Conservation (phyloP, 2,329 filamentous ascomycete species). For the Clonostachys rhizophaga region DNA sequence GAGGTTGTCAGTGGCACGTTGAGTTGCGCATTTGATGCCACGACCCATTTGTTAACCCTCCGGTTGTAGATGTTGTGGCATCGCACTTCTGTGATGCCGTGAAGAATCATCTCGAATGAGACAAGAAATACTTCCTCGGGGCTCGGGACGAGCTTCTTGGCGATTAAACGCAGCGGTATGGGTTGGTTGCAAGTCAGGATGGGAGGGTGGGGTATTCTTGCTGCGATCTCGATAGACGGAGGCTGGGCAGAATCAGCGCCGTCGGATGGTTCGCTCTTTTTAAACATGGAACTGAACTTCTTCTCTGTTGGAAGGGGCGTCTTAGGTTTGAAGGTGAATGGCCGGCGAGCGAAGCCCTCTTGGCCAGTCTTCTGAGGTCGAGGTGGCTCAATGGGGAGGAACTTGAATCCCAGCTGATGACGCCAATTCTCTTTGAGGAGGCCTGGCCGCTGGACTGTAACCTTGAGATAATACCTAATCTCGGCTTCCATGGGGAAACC, state of each 20-base stretch:
- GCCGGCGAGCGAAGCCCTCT: constrained; percentile 79
- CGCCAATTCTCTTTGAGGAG: constrained; percentile 90
- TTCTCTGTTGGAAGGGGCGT: constrained; percentile 24
- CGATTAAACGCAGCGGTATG: constrained; percentile 73
- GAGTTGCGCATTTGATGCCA: constrained; percentile 69
- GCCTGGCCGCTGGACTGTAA: constrained; percentile 84
- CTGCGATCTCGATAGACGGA: constrained; percentile 71
- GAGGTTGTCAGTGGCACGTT: constrained; percentile 61
- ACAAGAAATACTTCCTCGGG: constrained; percentile 69
- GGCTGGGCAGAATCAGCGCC: constrained; percentile 8
- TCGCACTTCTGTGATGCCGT: constrained; percentile 74
- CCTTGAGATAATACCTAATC: constrained; percentile 92
- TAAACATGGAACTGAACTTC: constrained; percentile 59
- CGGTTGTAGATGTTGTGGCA: constrained; percentile 70
- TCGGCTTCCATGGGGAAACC: constrained; percentile 84
- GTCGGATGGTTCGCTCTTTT: constrained; percentile 6
- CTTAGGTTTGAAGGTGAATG: constrained; percentile 50
- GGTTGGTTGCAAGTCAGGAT: constrained; percentile 88
- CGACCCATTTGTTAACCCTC: constrained; percentile 71
- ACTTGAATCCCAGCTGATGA: constrained; percentile 66
- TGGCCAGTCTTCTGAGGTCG: constrained; percentile 61
- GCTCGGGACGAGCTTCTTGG: constrained; percentile 69
- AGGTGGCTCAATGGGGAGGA: constrained; percentile 89
- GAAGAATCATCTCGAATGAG: constrained; percentile 75
- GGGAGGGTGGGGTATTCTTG: constrained; percentile 78